Conservation (phyloP, 192 early-diverging fungal species). For the Fimicolochytrium jonesii region DNA sequence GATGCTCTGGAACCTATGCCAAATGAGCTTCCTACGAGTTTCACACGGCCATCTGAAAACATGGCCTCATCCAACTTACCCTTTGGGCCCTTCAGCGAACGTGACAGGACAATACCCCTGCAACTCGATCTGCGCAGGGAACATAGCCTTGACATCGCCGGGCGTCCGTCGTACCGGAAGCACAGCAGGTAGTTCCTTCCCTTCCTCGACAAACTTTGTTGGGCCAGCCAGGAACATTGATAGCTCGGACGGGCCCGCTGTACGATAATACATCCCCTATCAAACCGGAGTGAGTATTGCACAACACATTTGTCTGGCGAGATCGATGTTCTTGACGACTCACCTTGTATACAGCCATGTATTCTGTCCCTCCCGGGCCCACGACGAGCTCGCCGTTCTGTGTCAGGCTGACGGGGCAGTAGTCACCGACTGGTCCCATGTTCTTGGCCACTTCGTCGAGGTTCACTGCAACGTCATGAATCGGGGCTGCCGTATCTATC, state of each 20-base stretch:
- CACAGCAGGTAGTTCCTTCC: conserved; percentile 32
- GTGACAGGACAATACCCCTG: conserved; percentile 60
- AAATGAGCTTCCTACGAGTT: not conserved
- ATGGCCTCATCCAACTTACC: conserved; percentile 22
- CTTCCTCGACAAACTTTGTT: conserved; percentile 27
- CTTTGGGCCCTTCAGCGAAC: conserved; percentile 32
- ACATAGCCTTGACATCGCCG: conserved; percentile 31
- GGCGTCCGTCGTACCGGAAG: conserved; percentile 30
- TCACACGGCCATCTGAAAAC: not conserved
- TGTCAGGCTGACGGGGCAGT: conserved; percentile 45
- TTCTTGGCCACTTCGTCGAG: conserved; percentile 17
- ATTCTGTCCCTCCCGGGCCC: conserved; percentile 24
- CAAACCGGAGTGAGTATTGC: not conserved
- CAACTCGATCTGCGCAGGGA: conserved; percentile 51
- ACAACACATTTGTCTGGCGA: not conserved
- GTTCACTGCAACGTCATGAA: conserved; percentile 37
- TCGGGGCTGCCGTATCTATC: conserved; percentile 39
- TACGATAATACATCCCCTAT: conserved; percentile 44
- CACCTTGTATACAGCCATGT: conserved; percentile 50
- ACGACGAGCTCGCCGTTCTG: conserved; percentile 34
- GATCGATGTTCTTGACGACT: not conserved
- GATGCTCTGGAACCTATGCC: conserved; percentile 41
- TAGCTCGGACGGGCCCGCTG: conserved; percentile 27
- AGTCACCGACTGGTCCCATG: conserved; percentile 42
- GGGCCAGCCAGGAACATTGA: conserved; percentile 40